Base-by-base conservation (phyloP, 305 asterid species). In the Fraxinus xanthoxyloides region DNA sequence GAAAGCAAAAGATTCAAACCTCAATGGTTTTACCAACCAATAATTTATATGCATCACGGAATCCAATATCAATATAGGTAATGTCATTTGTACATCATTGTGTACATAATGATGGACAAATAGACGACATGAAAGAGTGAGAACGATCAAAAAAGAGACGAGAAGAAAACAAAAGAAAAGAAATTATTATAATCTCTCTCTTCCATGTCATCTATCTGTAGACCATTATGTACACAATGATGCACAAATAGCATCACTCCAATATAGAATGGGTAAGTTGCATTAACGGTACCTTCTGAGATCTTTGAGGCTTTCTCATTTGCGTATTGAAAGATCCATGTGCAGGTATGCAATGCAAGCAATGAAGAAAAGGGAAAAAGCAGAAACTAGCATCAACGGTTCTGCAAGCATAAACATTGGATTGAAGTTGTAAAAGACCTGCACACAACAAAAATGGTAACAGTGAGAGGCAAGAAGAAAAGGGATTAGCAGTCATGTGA, bases 381-480 rank as follows among this genome's bases (percentile, higher is more conserved):
- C 97, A 59, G 97, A 87, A 79, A 54, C 88, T 51, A 96, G 89
- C 98, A 96, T 93, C 93, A 96, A 61, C 72, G 99, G 99, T 85
- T 96, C 99, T 1, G 98, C 99, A 38, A 96, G 97, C 99, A 96
- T 96, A 84, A 87, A 96, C 80, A 92, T 56, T 56, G 91, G 93
- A 83, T 88, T 89, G 98, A 96, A 96, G 85, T 88, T 89, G 92
- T 96, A 96, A 82, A 92, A 87, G 76, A 96, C 98, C 99, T 96
- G 98, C 91, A 92, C 91, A 92, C 32, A 77, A 69, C 78, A 26
- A 59, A 82, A 77, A 32, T 43, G 77, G 28, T 77, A 31, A 21
- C 12, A 35, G 80, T 28, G 43, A 61, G 9, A 74, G 24, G 4
- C 28, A 51, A 73, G 79, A 79, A 67, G 76, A 23, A 54, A 77